phyloP scores from a whole-genome alignment of 306 rosid genomes.

The Senna tora region DNA sequence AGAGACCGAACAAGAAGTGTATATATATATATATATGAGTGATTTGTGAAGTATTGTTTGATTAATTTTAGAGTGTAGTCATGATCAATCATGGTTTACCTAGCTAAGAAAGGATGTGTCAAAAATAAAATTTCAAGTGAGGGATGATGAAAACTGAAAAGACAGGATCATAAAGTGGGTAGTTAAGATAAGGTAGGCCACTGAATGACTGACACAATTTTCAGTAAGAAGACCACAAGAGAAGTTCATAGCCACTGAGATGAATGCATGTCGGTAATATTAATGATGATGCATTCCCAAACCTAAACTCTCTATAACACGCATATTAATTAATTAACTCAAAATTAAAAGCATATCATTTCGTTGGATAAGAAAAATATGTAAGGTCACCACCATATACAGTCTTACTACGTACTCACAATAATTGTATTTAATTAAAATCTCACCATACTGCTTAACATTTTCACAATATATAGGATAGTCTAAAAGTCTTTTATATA shows the following conservation, averaged over 20 bases:
- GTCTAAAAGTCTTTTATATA: too few relatives aligned
- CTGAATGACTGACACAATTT: constrained; percentile 22
- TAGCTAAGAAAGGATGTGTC: constrained; percentile 23
- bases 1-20: background rate
- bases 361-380: background rate
- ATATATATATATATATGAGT: background rate
- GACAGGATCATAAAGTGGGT: constrained; percentile 35
- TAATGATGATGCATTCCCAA: constrained; percentile 32
- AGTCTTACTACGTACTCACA: background rate
- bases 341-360: background rate
- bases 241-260: constrained; percentile 38
- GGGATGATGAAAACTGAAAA: constrained; percentile 2
- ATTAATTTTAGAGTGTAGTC: constrained; percentile 21
- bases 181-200: constrained; percentile 35
- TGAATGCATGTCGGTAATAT: constrained; percentile 25
- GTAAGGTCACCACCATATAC: background rate
- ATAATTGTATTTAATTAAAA: too few relatives aligned
- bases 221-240: constrained; percentile 10
- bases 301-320: background rate
- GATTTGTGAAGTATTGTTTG: constrained; percentile 2
- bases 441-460: too few relatives aligned
- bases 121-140: constrained; percentile 9
- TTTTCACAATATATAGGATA: too few relatives aligned
- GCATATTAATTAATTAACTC: background rate
- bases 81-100: constrained; percentile 32